Evolutionary conservation across 176 grass and related monocot genomes (phyloP), one percentile per base, ranked within the genome.

Genomic region (Paspalum notatum): DNA sequence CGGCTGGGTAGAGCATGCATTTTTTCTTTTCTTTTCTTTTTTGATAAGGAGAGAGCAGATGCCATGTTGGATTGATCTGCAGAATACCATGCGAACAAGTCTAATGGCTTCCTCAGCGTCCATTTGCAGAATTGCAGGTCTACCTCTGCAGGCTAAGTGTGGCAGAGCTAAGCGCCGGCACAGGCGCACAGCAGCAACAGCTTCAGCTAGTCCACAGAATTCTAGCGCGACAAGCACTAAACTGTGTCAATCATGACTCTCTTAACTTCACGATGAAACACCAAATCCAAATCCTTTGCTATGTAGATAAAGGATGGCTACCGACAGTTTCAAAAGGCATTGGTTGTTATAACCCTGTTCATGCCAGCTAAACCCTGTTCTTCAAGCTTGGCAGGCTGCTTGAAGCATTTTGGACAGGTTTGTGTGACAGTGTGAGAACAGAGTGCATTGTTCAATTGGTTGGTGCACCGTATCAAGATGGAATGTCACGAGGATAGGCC

Each of bases 301-400:
- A 65, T 78, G 65, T 1, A 56, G 26, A 85, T 26, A 47, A 51
- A 40, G 7, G 64, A 77, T 82, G 46, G 63, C 18, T 24, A 44
- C 26, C 17, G 48, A 67, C 26, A 27, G n/a, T 21, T 21, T 38
- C 14, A 52, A 67, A 79, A 79, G 48, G 12, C 9, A 48, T 40
- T 22, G 32, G 21, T 59, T 73, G 47, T 43, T 60, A 48, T 40
- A 72, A 56, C 43, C 50, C 8, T 43, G 63, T 57, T 26, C 50
- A 44, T 56, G 45, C 32, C 6, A 5, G 24, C 20, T 54, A 63
- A 43, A 32, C 2, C 45, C 32, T 56, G 7, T 45, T 57, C 8
- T 55, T 66, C 5, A 66, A 66, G 41, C 14, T 58, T 64, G 14
- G 7, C 32, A 64, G 16, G 5, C 25, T 38, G 25, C 8, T 26